Evolutionary conservation across 2,329 filamentous ascomycete genomes (phyloP).

Genomic region (Fusarium oxysporum): DNA sequence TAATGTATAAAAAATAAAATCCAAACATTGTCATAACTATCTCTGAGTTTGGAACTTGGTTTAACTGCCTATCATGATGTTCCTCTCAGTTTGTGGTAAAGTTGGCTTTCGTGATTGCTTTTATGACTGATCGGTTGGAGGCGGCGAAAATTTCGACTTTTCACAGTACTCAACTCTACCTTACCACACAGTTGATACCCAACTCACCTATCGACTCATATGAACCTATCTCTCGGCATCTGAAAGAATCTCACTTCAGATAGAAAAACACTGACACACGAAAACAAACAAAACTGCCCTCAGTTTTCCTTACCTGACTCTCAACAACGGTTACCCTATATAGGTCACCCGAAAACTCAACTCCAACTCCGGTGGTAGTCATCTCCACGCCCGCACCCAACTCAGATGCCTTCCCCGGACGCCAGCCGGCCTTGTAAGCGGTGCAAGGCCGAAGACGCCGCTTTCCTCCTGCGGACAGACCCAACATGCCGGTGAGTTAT

Average conservation of each 20-base stretch:
- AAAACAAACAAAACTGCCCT: too few relatives aligned
- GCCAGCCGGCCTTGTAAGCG: constrained; percentile 47
- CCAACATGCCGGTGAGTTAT: constrained; percentile 49
- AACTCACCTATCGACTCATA: constrained; percentile 1
- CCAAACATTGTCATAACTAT: neutral
- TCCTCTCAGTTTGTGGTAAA: neutral
- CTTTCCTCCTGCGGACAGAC: constrained; percentile 47
- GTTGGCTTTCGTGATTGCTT: neutral
- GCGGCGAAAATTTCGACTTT: constrained; percentile 43
- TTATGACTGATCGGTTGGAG: neutral
- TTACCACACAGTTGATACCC: constrained; percentile 13
- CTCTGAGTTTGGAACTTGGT: neutral
- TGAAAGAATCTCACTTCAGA: neutral
- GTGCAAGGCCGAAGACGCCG: constrained; percentile 49
- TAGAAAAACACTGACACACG: neutral
- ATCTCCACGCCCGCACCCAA: neutral
- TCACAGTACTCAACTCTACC: constrained; percentile 10
- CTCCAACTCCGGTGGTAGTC: constrained; percentile 5
- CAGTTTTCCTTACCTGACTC: neutral
- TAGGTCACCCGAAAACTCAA: constrained; percentile 7
- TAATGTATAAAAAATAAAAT: neutral
- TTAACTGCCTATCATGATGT: neutral
- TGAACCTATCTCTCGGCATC: neutral
- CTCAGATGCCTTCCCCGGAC: constrained; percentile 37
- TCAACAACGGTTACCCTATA: constrained; percentile 38